These are phyloP conservation scores for Trichosporon sp. DNA, from an alignment of 1,284 basidiomycete species.

Conservation along the genomic window DNA sequence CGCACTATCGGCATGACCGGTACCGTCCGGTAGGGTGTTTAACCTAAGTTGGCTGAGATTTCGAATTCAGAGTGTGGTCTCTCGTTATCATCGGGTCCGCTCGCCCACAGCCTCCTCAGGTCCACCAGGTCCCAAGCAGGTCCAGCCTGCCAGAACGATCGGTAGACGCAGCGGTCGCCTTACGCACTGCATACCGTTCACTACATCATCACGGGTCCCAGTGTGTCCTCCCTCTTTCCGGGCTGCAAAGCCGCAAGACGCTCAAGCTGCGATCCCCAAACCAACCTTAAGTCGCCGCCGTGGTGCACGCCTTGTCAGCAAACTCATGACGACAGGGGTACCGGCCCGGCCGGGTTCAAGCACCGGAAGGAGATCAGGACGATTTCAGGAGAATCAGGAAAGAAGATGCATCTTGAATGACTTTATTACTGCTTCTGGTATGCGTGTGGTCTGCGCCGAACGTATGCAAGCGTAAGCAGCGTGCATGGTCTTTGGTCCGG, in stretches of 20 bases:
- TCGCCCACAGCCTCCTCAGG: background rate
- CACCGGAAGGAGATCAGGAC: background rate
- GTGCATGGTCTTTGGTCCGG: no score
- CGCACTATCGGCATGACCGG: background rate
- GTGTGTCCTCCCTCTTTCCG: background rate
- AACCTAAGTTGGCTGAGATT: background rate
- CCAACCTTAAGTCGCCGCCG: background rate
- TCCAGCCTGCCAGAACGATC: background rate
- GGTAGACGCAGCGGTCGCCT: no score
- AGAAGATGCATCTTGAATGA: background rate
- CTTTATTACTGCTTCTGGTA: background rate
- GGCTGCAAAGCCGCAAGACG: background rate
- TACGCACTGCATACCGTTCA: no score
- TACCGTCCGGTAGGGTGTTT: background rate
- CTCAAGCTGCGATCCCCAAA: background rate
- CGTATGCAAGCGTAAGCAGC: background rate
- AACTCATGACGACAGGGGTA: conserved; percentile 4
- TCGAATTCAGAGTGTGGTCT: background rate
- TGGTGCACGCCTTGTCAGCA: background rate
- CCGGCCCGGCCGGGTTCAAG: background rate
- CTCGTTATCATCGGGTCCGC: background rate
- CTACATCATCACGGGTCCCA: background rate
- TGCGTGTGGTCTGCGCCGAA: background rate
- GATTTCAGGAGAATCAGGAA: background rate
- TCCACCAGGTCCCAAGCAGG: no score